Conservation (phyloP, 768 basidiomycete species). For the Xerocomellus amylosporus region DNA sequence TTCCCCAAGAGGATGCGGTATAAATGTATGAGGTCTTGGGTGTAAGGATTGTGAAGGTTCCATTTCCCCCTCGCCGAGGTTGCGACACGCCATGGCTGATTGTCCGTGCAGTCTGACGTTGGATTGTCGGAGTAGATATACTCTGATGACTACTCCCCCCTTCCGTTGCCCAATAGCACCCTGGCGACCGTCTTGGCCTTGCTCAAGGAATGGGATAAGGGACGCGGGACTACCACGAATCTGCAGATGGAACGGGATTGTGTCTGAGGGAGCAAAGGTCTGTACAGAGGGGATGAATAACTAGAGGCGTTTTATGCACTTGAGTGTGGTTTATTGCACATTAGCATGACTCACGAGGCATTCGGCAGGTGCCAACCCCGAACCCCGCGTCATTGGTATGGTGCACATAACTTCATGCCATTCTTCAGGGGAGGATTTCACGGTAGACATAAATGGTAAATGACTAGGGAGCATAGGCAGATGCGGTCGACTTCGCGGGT, state of each 20-base stretch:
- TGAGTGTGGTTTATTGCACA: not conserved
- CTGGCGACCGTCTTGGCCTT: conserved; percentile 4
- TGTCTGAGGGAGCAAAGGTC: conserved; percentile 52
- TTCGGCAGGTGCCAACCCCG: conserved; percentile 39
- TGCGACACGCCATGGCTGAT: conserved; percentile 8
- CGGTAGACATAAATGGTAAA: conserved; percentile 50
- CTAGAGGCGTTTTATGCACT: conserved; percentile 31
- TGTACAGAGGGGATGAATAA: conserved; percentile 58
- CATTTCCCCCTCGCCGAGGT: conserved; percentile 50
- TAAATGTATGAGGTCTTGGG: conserved; percentile 4
- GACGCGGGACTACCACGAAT: conserved; percentile 46
- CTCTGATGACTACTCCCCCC: conserved; percentile 37
- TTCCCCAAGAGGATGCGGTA: conserved; percentile 17
- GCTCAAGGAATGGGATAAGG: conserved; percentile 44
- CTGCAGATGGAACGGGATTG: conserved; percentile 66
- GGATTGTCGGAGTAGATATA: conserved; percentile 53
- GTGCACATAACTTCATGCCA: conserved; percentile 52
- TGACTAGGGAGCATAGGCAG: conserved; percentile 47
- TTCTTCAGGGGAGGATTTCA: conserved; percentile 65
- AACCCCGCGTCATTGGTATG: conserved; percentile 38
- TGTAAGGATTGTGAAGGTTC: conserved; percentile 42
- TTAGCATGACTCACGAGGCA: conserved; percentile 45
- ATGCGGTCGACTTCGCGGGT: conserved; percentile 53
- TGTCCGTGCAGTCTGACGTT: conserved; percentile 32
- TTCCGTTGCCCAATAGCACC: not conserved